phyloP scores from a whole-genome alignment of 768 basidiomycete genomes.

The Tricholoma hemisulphureum region DNA sequence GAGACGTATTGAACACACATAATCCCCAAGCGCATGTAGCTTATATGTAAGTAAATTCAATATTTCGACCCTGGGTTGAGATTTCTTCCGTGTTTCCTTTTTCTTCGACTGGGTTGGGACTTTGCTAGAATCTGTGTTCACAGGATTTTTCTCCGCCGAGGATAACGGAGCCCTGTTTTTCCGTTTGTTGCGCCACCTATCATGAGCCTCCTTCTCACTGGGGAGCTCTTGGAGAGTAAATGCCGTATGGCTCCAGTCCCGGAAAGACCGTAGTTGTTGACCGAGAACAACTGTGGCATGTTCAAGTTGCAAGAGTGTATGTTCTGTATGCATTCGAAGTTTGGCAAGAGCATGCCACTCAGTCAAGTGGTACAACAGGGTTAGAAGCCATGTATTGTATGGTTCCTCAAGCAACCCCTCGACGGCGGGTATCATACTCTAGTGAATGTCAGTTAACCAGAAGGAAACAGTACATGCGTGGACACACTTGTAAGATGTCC shows the following conservation, averaged over 20 bases:
- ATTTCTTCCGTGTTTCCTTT: slow-evolving; percentile 1
- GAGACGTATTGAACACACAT: slow-evolving; percentile 3
- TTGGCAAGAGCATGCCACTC: slow-evolving; percentile 5
- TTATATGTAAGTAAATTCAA: slow-evolving; percentile 13
- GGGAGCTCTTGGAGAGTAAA: slow-evolving; percentile 1
- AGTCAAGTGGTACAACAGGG: background rate
- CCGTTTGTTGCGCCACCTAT: background rate
- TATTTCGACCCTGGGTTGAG: background rate
- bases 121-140: background rate
- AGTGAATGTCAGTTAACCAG: background rate
- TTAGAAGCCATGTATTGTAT: background rate
- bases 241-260: background rate
- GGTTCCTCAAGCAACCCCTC: slow-evolving; percentile 26
- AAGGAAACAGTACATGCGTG: background rate
- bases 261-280: background rate
- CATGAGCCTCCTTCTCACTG: background rate
- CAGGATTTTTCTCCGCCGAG: no score
- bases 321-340: slow-evolving; percentile 1
- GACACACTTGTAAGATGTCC: slow-evolving; percentile 25
- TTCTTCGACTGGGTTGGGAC: background rate
- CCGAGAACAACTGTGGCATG: background rate
- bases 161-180: no score
- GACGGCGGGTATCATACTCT: slow-evolving; percentile 35
- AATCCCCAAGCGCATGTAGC: slow-evolving; percentile 13
- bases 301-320: background rate